Conservation (phyloP, 148 eudicot genomes). For the Selenicereus undatus region DNA sequence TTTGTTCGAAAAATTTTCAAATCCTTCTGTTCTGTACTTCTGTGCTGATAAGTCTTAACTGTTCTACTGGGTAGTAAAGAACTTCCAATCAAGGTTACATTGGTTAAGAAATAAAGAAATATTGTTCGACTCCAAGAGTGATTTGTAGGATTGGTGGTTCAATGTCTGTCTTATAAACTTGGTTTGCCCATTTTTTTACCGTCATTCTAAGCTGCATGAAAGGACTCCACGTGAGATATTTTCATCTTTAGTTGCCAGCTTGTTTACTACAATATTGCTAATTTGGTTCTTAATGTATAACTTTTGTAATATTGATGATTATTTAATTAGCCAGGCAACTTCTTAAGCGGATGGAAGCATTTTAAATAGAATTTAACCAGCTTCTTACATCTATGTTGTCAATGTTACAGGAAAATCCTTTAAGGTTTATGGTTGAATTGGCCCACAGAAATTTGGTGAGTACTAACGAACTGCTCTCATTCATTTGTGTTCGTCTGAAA, state of each 20-base stretch:
- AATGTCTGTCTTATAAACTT: neutral
- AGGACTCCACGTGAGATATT: too few species aligned
- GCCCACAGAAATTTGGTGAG: conserved; percentile 60
- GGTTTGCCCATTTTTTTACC: neutral
- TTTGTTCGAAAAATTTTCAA: neutral
- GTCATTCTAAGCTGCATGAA: too few species aligned
- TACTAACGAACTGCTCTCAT: neutral
- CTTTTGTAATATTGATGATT: neutral
- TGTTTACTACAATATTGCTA: neutral
- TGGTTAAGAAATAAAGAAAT: neutral
- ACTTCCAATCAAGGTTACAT: neutral
- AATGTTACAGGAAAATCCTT: conserved; percentile 67
- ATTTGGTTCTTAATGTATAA: neutral
- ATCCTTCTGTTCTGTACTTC: neutral
- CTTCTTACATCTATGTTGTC: conserved; percentile 14
- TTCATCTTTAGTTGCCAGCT: neutral
- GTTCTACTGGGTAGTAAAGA: neutral
- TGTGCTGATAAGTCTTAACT: too few species aligned
- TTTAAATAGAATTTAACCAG: neutral
- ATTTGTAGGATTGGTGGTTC: neutral
- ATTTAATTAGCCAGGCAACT: neutral
- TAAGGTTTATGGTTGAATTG: conserved; percentile 79
- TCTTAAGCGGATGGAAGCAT: neutral
- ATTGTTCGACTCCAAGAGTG: neutral
- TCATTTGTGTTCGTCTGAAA: neutral